Base-by-base conservation (phyloP, 495 filamentous ascomycete species). In the Penicillium ucsense region DNA sequence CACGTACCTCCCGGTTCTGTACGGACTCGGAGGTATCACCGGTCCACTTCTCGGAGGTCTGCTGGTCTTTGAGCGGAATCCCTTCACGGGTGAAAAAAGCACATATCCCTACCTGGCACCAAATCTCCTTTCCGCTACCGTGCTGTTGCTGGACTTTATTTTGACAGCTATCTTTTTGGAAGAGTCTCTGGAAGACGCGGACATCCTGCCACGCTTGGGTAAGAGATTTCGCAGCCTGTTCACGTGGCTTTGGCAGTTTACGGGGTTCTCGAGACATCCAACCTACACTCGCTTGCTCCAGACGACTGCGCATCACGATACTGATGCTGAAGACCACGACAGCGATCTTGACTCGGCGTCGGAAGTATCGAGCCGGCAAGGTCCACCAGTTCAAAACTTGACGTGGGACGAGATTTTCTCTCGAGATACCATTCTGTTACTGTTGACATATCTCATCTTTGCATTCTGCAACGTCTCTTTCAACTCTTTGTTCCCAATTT, bases 401-500 rank as follows among this genome's bases (percentile, higher is more conserved):
- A 65, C 69, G 0, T 57, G 65, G 41, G 67, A 65, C 35, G 71
- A 76, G 29, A 68, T 91, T 3, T 76, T 87, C 35, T 92, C 83
- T 50, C 79, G 85, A 6, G 85, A 91, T 43, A 95, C 89, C 0
- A 57, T 94, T 31, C 68, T 92, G 8, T 74, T 98, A 0, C 77
- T 96, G 7, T 57, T 77, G 31, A 91, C 89, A 2, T 94, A 90
- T 55, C 70, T 90, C 31, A 82, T 95, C 34, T 95, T 96, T 60
- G 87, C 94, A 45, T 74, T 96, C 29, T 79, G 82, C 44, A 95
- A 95, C 61, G 83, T 94, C 49, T 82, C 87, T 8, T 95, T 88
- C 74, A 92, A 89, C 58, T 86, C 86, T 20, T 72, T 96, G 1
- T 96, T 94, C 55, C 88, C 92, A 1, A 91, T 97, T 40, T 98